These are phyloP conservation scores for Fusarium heterosporum DNA, from an alignment of 2,329 filamentous ascomycete genomes.

Conservation along the genomic window DNA sequence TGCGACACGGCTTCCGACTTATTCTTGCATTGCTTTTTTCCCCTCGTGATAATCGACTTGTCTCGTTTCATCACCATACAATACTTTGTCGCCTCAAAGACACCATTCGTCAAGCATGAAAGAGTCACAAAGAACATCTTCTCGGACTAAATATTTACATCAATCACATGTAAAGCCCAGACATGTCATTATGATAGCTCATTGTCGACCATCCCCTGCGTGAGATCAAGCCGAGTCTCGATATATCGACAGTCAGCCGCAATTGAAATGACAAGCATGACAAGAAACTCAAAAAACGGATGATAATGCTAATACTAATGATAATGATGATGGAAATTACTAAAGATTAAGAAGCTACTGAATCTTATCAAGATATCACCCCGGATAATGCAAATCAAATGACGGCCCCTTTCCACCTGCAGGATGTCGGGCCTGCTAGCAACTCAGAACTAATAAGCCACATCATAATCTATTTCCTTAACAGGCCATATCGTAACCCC, in stretches of 20 bases:
- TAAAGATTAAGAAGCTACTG: background rate
- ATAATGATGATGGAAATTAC: slow-evolving; percentile 15
- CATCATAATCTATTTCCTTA: background rate
- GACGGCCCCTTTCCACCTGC: slow-evolving; percentile 9
- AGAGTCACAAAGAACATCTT: background rate
- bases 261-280: background rate
- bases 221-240: background rate
- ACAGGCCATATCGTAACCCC: background rate
- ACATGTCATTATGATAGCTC: background rate
- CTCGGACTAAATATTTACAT: background rate
- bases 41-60: slow-evolving; percentile 11
- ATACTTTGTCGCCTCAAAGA: background rate
- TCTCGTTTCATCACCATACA: slow-evolving; percentile 13
- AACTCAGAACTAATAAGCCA: background rate
- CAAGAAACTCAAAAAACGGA: background rate
- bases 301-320: slow-evolving; percentile 15
- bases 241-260: background rate
- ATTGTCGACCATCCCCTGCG: background rate
- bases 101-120: background rate
- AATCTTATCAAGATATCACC: slow-evolving; percentile 12
- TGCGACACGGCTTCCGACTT: background rate
- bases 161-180: background rate
- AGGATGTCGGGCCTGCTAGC: background rate
- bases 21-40: slow-evolving; percentile 1
- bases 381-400: background rate